Percentiles rank a stretch among this genome's conserved stretches.
phyloP scores from a whole-genome alignment of 176 grass and related monocot genomes.

The Aegilops longissima region DNA sequence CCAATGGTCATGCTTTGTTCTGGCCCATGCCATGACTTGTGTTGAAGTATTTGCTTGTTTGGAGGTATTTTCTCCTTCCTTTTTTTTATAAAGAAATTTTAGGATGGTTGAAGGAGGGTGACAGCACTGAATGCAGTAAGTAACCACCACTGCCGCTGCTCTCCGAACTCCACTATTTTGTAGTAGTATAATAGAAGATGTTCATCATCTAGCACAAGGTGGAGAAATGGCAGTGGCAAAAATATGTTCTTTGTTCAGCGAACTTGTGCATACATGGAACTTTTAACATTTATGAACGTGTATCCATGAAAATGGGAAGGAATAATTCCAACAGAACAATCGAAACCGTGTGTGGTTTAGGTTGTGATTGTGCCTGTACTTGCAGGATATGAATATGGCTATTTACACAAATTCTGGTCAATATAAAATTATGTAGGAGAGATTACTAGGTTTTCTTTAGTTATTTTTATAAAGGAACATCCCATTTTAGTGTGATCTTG shows the following conservation, averaged over 20 bases:
- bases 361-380: neutral
- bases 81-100: neutral
- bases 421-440: conserved; percentile 17
- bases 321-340: conserved; percentile 5
- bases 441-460: neutral
- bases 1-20: neutral
- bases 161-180: neutral
- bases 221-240: conserved; percentile 19
- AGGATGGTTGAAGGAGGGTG: neutral
- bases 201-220: neutral
- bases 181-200: conserved; percentile 3
- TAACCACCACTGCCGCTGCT: neutral
- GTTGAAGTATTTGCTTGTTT: neutral
- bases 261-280: neutral
- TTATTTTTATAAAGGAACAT: neutral
- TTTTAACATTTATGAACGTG: neutral
- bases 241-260: conserved; percentile 17
- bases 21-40: neutral
- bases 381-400: neutral
- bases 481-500: conserved; percentile 33
- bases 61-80: neutral
- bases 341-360: neutral
- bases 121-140: neutral
- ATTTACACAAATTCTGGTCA: neutral
- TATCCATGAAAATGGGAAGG: neutral